Conservation (phyloP, 2,329 filamentous ascomycete genomes). For the Alternaria arborescens region DNA sequence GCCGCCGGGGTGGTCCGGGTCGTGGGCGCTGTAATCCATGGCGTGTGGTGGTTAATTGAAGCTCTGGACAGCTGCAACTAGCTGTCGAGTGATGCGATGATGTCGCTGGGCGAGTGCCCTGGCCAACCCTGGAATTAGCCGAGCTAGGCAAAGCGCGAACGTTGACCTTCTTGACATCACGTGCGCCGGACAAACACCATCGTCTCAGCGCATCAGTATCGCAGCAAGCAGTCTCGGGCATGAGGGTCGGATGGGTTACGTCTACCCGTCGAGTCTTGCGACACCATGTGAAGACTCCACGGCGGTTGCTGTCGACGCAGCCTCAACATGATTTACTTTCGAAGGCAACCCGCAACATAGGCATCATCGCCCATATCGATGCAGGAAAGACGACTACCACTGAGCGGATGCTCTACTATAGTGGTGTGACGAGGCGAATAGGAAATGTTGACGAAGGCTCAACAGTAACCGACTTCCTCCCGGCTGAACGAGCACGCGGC, state of each 20-base stretch:
- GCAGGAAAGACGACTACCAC: constrained; percentile 98
- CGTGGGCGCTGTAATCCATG: constrained; percentile 73
- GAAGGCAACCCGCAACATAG: constrained; percentile 90
- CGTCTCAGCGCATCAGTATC: constrained; percentile 14
- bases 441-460: constrained; percentile 96
- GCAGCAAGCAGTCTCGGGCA: constrained; percentile 34
- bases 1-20: constrained; percentile 66
- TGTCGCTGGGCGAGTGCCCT: constrained; percentile 20
- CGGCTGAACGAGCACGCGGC: constrained; percentile 87
- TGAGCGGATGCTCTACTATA: constrained; percentile 98
- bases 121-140: constrained; percentile 27
- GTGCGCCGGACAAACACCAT: constrained; percentile 27
- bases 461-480: constrained; percentile 95
- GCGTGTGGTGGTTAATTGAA: constrained; percentile 34
- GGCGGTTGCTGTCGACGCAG: constrained; percentile 42
- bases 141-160: constrained; percentile 40
- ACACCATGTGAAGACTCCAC: constrained; percentile 40
- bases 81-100: constrained; percentile 30
- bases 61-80: constrained; percentile 28
- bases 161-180: constrained; percentile 33
- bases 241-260: constrained; percentile 46
- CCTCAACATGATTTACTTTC: constrained; percentile 53
- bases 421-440: constrained; percentile 84
- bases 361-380: constrained; percentile 98
- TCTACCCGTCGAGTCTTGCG: constrained; percentile 46